phyloP scores from a whole-genome alignment of 129 eudicot genomes.

The Smallanthus sonchifolius region DNA sequence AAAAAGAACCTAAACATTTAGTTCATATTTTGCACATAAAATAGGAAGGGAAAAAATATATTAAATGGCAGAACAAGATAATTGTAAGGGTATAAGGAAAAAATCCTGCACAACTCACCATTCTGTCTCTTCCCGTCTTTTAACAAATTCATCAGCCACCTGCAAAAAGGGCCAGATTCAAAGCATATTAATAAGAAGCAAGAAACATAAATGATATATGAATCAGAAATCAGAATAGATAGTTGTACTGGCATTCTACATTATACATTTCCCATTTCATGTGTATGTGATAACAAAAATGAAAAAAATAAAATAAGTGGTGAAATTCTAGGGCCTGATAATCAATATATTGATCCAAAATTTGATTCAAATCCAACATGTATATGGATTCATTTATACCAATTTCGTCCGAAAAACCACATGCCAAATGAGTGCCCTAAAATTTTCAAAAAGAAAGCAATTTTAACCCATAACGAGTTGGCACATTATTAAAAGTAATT shows the following conservation, averaged over 20 bases:
- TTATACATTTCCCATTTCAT: not conserved
- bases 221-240: not conserved
- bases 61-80: not conserved
- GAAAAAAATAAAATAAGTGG: not conserved
- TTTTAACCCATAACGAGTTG: not conserved
- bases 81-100: not conserved
- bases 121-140: slow-evolving; percentile 88
- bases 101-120: slow-evolving; percentile 47
- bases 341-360: too few species aligned
- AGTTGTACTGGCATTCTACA: not conserved
- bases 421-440: not conserved
- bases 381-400: not conserved
- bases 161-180: slow-evolving; percentile 27
- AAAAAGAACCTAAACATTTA: not conserved
- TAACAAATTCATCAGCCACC: slow-evolving; percentile 94
- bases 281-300: slow-evolving; percentile 7
- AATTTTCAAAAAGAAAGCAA: not conserved
- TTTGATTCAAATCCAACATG: not conserved
- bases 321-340: not conserved
- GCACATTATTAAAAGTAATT: not conserved
- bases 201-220: not conserved
- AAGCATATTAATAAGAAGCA: slow-evolving; percentile 7
- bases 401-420: not conserved
- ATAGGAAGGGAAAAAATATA: not conserved
- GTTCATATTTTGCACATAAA: not conserved